Evolutionary conservation across 768 basidiomycete species (phyloP), one percentile per base, ranked within the genome.

Genomic region (Panaeolus cyanescens): DNA sequence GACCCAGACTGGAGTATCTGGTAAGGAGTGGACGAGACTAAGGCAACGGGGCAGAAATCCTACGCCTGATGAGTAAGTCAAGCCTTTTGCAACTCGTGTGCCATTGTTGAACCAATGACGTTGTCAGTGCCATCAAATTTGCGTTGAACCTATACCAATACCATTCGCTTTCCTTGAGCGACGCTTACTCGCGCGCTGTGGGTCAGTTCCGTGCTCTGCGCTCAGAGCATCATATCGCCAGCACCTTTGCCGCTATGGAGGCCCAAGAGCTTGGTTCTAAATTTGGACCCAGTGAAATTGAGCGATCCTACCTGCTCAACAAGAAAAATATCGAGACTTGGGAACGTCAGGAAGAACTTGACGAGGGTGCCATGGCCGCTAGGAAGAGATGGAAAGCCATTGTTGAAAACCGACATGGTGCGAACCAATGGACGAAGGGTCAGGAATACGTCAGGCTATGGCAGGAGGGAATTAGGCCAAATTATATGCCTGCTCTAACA

Each of bases 131-230:
- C 25, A 83, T 99, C 59, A 83, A 82, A 54, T 98, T 91, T 74
- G 82, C 90, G n/a, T 75, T 91, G 37, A 93, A 90, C 72, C 80
- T 99, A 13, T 85, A 93, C 72, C 74, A 85, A 62, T 64, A 84
- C 60, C 90, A 94, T 70, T 61, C 71, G 6, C 58, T 86, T 32
- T 80, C 92, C 0, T 78, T 97, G 30, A 86, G 91, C 3, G 75
- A 87, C 50, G 96, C 97, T 12, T 99, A 99, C 73, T 81, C 83
- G 2, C 76, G 80, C 10, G 90, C 93, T 30, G 82, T 95, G 9
- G 82, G 87, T 5, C 93, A 99, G 74, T 99, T 95, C 77, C 91
- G 93, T 50, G 80, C 93, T 15, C 82, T 99, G 37, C 89, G 95
- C 36, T 88, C 94, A 33, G 90, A 93, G 73, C 89, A 91, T 67